These are phyloP conservation scores for Colletotrichum gigasporum DNA, from an alignment of 2,329 filamentous ascomycete genomes.

Conservation along the genomic window DNA sequence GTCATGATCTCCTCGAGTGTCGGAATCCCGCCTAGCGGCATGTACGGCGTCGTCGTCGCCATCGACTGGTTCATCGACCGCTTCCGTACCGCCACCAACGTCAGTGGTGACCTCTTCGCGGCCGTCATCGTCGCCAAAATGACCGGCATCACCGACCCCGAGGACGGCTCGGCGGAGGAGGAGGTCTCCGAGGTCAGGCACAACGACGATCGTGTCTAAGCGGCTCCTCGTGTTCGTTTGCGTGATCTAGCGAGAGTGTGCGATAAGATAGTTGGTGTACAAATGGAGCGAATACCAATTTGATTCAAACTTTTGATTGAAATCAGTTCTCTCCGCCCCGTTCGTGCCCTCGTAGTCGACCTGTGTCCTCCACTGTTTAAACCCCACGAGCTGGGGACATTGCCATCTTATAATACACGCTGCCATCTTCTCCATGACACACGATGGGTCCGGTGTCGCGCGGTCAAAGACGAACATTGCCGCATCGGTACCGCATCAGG, in stretches of 20 bases:
- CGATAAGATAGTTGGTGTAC: neutral
- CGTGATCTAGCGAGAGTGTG: neutral
- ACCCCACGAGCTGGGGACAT: neutral
- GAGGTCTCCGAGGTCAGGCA: slow-evolving; percentile 11
- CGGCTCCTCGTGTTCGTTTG: neutral
- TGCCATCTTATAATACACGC: neutral
- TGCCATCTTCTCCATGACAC: neutral
- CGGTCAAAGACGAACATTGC: neutral
- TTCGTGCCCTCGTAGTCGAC: neutral
- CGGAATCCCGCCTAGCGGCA: slow-evolving; percentile 54
- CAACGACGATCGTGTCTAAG: slow-evolving; percentile 24
- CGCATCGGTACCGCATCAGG: neutral
- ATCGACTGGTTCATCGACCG: slow-evolving; percentile 67
- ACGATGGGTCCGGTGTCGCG: slow-evolving; percentile 4
- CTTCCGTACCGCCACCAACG: slow-evolving; percentile 61
- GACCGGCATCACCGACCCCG: slow-evolving; percentile 44
- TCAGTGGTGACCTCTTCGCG: slow-evolving; percentile 59
- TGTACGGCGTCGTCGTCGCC: slow-evolving; percentile 62
- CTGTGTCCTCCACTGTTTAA: neutral
- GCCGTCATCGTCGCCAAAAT: slow-evolving; percentile 49
- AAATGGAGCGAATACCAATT: slow-evolving; percentile 11
- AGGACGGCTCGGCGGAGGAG: slow-evolving; percentile 24
- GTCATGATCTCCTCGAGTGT: slow-evolving; percentile 60
- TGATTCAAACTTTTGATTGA: neutral
- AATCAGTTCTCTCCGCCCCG: neutral